Evolutionary conservation across 305 asterid genomes (phyloP).

Genomic region (Fraxinus sp.): DNA sequence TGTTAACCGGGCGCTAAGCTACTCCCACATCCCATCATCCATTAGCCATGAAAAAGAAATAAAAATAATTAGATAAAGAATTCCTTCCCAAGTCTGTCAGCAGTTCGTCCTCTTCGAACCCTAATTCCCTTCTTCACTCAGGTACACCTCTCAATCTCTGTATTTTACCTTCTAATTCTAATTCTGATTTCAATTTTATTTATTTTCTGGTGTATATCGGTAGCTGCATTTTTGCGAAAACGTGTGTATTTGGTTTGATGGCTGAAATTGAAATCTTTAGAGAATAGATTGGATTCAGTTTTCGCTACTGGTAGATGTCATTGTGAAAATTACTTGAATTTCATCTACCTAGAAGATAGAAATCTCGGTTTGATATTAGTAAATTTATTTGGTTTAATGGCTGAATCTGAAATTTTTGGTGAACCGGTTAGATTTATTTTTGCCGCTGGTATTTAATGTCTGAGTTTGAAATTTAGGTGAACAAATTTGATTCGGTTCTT

Average conservation of each 20-base stretch:
- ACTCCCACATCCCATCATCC: neutral
- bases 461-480: too few species aligned
- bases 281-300: neutral
- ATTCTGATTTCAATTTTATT: neutral
- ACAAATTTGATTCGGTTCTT: too few species aligned
- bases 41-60: neutral
- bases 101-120: neutral
- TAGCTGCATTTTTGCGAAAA: neutral
- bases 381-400: neutral
- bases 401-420: neutral
- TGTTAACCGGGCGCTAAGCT: neutral
- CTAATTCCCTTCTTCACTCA: neutral
- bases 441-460: too few species aligned
- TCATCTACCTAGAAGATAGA: neutral
- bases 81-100: neutral
- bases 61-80: neutral
- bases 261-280: neutral
- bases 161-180: neutral
- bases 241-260: neutral
- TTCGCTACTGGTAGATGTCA: neutral
- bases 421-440: neutral
- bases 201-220: neutral
- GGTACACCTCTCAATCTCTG: conserved; percentile 13
- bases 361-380: neutral
- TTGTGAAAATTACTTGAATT: neutral